A percentile compares a stretch with the other conserved stretches of the same genome.
These are phyloP conservation scores for Mycena sanguinolenta DNA, from an alignment of 768 basidiomycete genomes.

Conservation along the genomic window DNA sequence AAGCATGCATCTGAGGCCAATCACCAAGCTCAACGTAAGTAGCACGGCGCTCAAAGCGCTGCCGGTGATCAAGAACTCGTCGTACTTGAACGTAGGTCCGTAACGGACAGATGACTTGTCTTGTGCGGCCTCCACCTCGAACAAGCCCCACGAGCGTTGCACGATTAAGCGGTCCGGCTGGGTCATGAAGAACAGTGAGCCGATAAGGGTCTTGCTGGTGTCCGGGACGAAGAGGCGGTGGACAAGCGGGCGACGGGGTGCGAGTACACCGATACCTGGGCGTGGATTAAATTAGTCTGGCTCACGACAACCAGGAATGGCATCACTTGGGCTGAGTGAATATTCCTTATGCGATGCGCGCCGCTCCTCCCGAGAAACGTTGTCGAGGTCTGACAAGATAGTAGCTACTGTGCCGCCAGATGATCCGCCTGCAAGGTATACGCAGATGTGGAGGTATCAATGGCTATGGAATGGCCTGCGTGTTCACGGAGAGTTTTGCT, in stretches of 20 bases:
- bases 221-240: slow-evolving; percentile 57
- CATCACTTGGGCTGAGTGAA: slow-evolving; percentile 52
- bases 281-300: slow-evolving; percentile 8
- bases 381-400: slow-evolving; percentile 52
- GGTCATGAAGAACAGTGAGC: slow-evolving; percentile 58
- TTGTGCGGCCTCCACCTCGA: slow-evolving; percentile 51
- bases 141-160: slow-evolving; percentile 61
- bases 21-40: slow-evolving; percentile 51
- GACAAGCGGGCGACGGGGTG: slow-evolving; percentile 46
- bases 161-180: slow-evolving; percentile 56
- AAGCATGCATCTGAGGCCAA: slow-evolving; percentile 51
- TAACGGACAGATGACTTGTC: slow-evolving; percentile 55
- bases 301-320: background rate
- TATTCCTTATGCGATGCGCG: slow-evolving; percentile 49
- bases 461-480: slow-evolving; percentile 47
- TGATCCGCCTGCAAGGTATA: slow-evolving; percentile 59
- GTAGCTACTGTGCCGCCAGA: slow-evolving; percentile 78
- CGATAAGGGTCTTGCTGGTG: slow-evolving; percentile 45
- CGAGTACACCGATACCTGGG: slow-evolving; percentile 40
- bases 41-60: slow-evolving; percentile 48
- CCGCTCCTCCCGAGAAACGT: slow-evolving; percentile 51
- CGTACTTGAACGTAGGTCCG: slow-evolving; percentile 81
- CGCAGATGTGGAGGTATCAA: slow-evolving; percentile 70
- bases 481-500: slow-evolving; percentile 74
- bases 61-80: slow-evolving; percentile 70